Conservation (phyloP, 202 grass and related monocot species). For the Carex arenaria region DNA sequence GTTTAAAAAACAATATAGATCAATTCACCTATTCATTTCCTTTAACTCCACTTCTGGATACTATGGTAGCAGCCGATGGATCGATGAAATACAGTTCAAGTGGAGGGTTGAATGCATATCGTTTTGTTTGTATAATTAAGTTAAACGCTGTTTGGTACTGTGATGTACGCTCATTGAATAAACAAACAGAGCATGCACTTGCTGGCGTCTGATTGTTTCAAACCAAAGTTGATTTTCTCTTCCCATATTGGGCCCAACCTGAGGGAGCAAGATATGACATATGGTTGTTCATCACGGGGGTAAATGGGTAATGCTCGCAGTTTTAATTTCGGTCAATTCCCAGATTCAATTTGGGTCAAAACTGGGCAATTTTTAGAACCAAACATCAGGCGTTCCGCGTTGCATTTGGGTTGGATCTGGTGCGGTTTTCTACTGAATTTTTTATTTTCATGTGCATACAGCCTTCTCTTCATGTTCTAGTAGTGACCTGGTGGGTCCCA, state of each 20-base stretch:
- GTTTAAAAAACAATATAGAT: no score
- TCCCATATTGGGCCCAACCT: neutral
- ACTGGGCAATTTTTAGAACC: neutral
- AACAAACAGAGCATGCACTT: neutral
- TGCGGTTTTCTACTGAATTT: neutral
- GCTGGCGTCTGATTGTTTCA: neutral
- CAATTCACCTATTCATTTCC: no score
- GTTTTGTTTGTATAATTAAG: neutral
- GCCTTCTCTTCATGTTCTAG: no score
- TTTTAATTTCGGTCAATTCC: neutral
- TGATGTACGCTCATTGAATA: neutral
- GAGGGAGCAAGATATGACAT: no score
- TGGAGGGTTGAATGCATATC: neutral
- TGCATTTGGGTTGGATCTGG: neutral
- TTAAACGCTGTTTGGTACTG: neutral
- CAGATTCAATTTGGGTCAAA: neutral
- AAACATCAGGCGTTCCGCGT: neutral
- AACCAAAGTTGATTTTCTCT: neutral
- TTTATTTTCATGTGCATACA: no score
- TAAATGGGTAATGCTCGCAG: no score
- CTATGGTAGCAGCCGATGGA: neutral
- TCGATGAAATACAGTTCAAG: neutral
- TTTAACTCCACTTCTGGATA: no score
- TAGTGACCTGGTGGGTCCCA: no score
- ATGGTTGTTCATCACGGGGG: no score